These are phyloP conservation scores for Aspergillus pseudonomiae DNA, from an alignment of 2,329 filamentous ascomycete species.

Conservation along the genomic window DNA sequence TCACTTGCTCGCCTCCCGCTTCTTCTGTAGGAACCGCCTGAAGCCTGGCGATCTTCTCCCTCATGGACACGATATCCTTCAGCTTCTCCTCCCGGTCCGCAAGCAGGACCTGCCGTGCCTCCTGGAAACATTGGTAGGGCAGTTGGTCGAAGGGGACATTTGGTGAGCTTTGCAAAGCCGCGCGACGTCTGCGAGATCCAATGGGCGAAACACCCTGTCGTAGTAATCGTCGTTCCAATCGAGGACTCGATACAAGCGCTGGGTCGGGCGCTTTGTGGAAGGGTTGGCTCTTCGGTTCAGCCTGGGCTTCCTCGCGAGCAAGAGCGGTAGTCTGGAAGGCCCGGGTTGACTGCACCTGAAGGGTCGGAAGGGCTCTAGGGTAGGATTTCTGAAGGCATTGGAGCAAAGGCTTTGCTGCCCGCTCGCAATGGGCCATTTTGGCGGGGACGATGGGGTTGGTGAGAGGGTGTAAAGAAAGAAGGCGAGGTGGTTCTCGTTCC, in stretches of 20 bases:
- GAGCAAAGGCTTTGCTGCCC: conserved; percentile 46
- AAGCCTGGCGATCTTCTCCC: conserved; percentile 69
- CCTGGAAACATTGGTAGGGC: conserved; percentile 97
- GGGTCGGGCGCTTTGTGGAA: conserved; percentile 59
- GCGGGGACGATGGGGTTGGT: conserved; percentile 22
- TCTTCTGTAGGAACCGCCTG: conserved; percentile 60
- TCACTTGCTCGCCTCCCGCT: conserved; percentile 65
- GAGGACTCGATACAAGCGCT: conserved; percentile 65
- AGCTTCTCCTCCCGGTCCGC: conserved; percentile 83
- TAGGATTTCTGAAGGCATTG: conserved; percentile 46
- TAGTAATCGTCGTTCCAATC: conserved; percentile 69
- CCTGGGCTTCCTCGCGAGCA: conserved; percentile 49
- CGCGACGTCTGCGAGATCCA: conserved; percentile 81
- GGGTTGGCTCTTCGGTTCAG: conserved; percentile 39
- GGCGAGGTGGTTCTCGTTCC: background rate
- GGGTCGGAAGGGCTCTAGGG: conserved; percentile 33
- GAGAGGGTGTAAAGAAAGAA: conserved; percentile 14
- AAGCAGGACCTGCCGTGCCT: conserved; percentile 80
- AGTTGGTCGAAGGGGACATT: conserved; percentile 88
- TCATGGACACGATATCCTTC: conserved; percentile 67
- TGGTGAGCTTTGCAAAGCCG: conserved; percentile 65
- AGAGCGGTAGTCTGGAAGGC: conserved; percentile 53
- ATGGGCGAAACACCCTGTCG: conserved; percentile 71
- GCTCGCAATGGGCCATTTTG: conserved; percentile 47
- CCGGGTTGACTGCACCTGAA: conserved; percentile 45